phyloP scores from a whole-genome alignment of 768 basidiomycete species.

The Agrocybe pediades region DNA sequence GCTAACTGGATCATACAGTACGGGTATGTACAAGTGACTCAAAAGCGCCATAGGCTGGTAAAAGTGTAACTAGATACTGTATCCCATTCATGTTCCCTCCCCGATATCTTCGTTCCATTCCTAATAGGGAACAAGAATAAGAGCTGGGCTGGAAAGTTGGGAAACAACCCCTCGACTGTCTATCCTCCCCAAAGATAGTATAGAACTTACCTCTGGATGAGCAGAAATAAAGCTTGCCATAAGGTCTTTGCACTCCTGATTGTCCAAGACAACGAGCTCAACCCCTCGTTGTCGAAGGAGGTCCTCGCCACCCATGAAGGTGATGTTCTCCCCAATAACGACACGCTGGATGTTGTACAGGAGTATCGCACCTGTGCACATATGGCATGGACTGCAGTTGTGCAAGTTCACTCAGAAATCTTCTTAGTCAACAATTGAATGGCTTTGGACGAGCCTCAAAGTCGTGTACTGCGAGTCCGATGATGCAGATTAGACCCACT shows the following conservation, averaged over 20 bases:
- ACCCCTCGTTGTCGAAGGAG: conserved; percentile 54
- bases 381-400: conserved; percentile 53
- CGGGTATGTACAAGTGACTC: too few relatives aligned
- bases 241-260: conserved; percentile 51
- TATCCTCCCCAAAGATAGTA: not conserved
- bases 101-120: conserved; percentile 70
- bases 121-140: conserved; percentile 14
- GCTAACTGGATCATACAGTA: too few relatives aligned
- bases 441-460: conserved; percentile 26
- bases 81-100: too few relatives aligned
- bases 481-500: not conserved
- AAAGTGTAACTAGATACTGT: too few relatives aligned
- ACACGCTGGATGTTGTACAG: conserved; percentile 66
- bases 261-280: conserved; percentile 51
- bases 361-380: conserved; percentile 67
- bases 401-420: not conserved
- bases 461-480: conserved; percentile 34
- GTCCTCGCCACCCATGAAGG: conserved; percentile 55
- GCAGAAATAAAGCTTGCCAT: conserved; percentile 59
- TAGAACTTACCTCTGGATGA: conserved; percentile 48
- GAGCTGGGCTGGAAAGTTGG: not conserved
- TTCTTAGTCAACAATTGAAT: not conserved
- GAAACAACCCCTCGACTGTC: not conserved
- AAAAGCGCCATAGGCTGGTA: too few relatives aligned
- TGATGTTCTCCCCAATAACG: conserved; percentile 65